Percentiles rank a stretch among this genome's conserved stretches.
phyloP scores from a whole-genome alignment of 2,329 filamentous ascomycete genomes.

The Phyllosticta paracitricarpa region DNA sequence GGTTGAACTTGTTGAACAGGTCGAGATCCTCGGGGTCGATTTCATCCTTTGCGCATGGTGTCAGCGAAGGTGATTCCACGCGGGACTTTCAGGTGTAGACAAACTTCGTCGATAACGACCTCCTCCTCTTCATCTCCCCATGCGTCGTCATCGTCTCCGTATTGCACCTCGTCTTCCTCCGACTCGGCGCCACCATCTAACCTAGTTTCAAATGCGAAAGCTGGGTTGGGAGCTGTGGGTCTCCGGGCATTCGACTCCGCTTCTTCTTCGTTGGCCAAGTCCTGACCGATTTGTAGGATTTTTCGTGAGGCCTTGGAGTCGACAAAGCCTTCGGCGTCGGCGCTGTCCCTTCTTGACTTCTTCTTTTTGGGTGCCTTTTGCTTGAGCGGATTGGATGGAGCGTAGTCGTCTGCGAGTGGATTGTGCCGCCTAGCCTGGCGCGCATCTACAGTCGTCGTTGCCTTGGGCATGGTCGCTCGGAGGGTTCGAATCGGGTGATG shows the following conservation, averaged over 20 bases:
- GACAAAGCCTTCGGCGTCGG: conserved; percentile 61
- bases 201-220: conserved; percentile 73
- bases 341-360: conserved; percentile 47
- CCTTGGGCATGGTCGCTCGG: conserved; percentile 62
- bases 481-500: neutral
- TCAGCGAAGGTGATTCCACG: neutral
- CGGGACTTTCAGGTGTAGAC: neutral
- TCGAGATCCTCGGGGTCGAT: conserved; percentile 83
- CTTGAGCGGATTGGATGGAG: conserved; percentile 59
- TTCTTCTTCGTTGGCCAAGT: conserved; percentile 74
- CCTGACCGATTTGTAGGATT: conserved; percentile 81
- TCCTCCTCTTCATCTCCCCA: conserved; percentile 65
- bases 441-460: conserved; percentile 44
- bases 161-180: conserved; percentile 41
- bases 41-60: conserved; percentile 41
- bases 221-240: conserved; percentile 43
- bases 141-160: conserved; percentile 43
- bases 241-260: conserved; percentile 35
- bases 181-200: conserved; percentile 43
- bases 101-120: conserved; percentile 33
- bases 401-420: conserved; percentile 83
- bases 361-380: conserved; percentile 52
- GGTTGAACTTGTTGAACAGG: conserved; percentile 84
- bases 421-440: conserved; percentile 67
- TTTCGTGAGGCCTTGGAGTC: conserved; percentile 81